Conservation (phyloP, 2,329 filamentous ascomycete species). For the Scleromitrula shiraiana region DNA sequence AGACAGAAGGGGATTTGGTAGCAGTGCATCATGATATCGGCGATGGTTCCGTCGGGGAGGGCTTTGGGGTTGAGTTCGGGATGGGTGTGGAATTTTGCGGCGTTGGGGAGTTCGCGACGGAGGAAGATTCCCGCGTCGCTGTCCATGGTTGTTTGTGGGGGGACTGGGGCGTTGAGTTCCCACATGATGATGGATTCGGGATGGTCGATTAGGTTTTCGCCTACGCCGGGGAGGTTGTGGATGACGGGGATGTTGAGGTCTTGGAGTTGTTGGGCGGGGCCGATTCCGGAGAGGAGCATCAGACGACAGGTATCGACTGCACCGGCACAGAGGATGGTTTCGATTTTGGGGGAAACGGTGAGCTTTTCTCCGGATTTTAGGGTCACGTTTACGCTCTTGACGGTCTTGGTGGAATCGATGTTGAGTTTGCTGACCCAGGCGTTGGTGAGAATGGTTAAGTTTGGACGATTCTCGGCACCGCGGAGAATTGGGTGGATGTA, state of each 20-base stretch:
- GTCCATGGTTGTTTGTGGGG: slow-evolving; percentile 43
- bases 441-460: slow-evolving; percentile 79
- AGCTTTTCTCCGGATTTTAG: slow-evolving; percentile 45
- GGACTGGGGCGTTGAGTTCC: slow-evolving; percentile 35
- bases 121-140: slow-evolving; percentile 53
- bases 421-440: slow-evolving; percentile 82
- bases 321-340: slow-evolving; percentile 50
- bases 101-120: slow-evolving; percentile 65
- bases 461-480: slow-evolving; percentile 73
- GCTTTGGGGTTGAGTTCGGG: slow-evolving; percentile 29
- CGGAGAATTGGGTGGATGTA: slow-evolving; percentile 89
- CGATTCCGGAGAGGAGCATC: slow-evolving; percentile 34
- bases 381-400: slow-evolving; percentile 64
- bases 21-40: slow-evolving; percentile 94
- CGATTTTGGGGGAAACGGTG: slow-evolving; percentile 56
- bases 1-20: slow-evolving; percentile 90
- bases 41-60: slow-evolving; percentile 60
- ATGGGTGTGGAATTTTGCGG: slow-evolving; percentile 43
- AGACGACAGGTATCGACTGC: slow-evolving; percentile 33
- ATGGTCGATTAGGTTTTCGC: slow-evolving; percentile 32
- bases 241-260: slow-evolving; percentile 28
- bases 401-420: slow-evolving; percentile 53
- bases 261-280: slow-evolving; percentile 26
- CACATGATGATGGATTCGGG: slow-evolving; percentile 41
- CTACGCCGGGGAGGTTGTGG: slow-evolving; percentile 29